Base-by-base conservation (phyloP, 495 filamentous ascomycete genomes). In the Podospora anserina region DNA sequence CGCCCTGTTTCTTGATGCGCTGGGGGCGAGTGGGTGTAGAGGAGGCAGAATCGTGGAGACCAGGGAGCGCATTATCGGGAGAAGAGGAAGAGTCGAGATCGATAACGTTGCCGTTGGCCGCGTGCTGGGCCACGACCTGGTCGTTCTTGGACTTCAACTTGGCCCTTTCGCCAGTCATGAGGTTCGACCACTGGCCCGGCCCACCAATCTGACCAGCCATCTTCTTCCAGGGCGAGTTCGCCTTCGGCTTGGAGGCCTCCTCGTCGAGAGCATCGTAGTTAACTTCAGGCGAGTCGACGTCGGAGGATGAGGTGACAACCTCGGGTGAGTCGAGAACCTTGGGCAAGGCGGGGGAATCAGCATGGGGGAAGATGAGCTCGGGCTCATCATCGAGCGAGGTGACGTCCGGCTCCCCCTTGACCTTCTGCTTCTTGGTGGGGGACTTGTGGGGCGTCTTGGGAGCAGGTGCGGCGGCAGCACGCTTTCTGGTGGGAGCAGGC, bases 201-300 rank as follows among this genome's bases (percentile, higher is more conserved):
- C 39, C 1, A 11, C 39, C 39, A 16, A 49, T 49, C 9, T 49
- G 30, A 1, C 30, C 30, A 7, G 30, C 39, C 39, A 49, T 49
- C 39, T 49, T 49, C 39, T 49, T 49, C 39, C 39, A 49, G 39
- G 39, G 39, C 2, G 39, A 49, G 39, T 49, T 49, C 39, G 7
- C 39, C 39, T 49, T 49, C 5, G 39, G 39, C 39, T 49, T 49
- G 39, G 39, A 13, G 39, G 13, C 39, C 39, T 61, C 59, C 23
- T 69, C 32, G 62, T 78, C 72, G 4, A 75, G 64, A 30, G 66
- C 71, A 20, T 76, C 73, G n/a, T 77, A 74, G 60, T 74, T 70
- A 15, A 63, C 66, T 9, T 74, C 70, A 2, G 76, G 55, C 19
- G 69, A 75, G 13, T 76, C 68, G 39, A 49, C 39, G 39, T 49